Base-by-base conservation (phyloP, 495 filamentous ascomycete species). In the Chaetomium tenue region DNA sequence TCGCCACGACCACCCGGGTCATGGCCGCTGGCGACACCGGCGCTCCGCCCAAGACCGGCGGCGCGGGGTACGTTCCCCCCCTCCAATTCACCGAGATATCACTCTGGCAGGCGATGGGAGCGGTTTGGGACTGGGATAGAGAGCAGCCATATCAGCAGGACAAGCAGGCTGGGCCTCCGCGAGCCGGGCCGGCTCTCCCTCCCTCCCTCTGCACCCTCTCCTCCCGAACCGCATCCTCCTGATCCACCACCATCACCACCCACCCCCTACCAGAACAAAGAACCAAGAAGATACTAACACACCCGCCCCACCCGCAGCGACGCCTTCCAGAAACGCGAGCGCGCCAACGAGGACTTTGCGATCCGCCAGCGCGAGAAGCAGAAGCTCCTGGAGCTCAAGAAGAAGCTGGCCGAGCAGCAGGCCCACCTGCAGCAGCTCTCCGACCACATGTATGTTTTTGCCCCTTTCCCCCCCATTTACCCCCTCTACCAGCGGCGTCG, bases 281-380 rank as follows among this genome's bases (percentile, higher is more conserved):
- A 46, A 4, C 26, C 20, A 5, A 50, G 8, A 46, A 20, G 25
- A 42, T 26, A 22, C 46, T 37, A 30, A 40, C 52, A 60, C 7
- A 7, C 9, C 1, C 48, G n/a, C n/a, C 22, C 39, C 25, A 9
- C 47, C 47, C 57, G 69, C 65, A 93, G 93, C 64, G 94, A 99
- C 74, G 82, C 88, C 57, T 99, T 97, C 85, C 89, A 88, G 74
- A 87, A 87, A 74, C 91, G 94, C 69, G 94, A 99, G 79, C 87
- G 87, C 66, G 93, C 93, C 64, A 83, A 82, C 73, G 94, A 99
- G 79, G 87, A 90, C 73, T 83, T 84, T 66, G 89, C 90, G 80
- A 90, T 99, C 77, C 81, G 84, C 58, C 80, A 90, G 81, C 87
- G 89, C 71, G 94, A 99, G 84, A 81, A 85, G 75, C 84, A 89